A percentile compares a stretch with the other conserved stretches of the same genome.
Conservation (phyloP, 2,329 filamentous ascomycete species). For the Cadophora luteo-olivacea region DNA sequence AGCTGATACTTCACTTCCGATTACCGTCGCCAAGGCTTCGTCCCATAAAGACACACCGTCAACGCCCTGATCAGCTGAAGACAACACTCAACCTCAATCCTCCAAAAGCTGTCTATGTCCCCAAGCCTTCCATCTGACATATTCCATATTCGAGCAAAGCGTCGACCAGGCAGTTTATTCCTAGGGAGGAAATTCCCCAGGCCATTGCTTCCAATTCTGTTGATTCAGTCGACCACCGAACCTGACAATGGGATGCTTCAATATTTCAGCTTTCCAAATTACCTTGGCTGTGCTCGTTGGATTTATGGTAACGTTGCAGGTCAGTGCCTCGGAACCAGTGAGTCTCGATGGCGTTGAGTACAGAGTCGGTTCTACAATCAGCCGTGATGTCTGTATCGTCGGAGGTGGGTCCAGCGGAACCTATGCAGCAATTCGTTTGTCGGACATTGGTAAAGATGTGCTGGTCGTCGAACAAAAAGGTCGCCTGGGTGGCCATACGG, state of each 20-base stretch:
- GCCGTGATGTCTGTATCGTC: constrained; percentile 44
- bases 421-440: constrained; percentile 45
- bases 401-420: constrained; percentile 47
- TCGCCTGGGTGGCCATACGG: constrained; percentile 40
- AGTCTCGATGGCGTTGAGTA: constrained; percentile 1
- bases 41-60: neutral
- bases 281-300: constrained; percentile 6
- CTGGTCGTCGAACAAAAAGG: constrained; percentile 46
- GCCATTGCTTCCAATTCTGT: neutral
- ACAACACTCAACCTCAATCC: constrained; percentile 1
- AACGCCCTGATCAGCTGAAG: constrained; percentile 3
- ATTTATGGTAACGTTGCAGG: constrained; percentile 11
- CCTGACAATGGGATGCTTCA: neutral
- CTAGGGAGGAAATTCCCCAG: neutral
- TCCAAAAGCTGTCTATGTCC: neutral
- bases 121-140: constrained; percentile 4
- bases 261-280: neutral
- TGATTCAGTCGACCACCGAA: neutral
- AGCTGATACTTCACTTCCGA: neutral
- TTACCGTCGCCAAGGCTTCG: neutral
- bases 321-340: neutral
- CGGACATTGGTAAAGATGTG: constrained; percentile 43
- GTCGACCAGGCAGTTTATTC: neutral
- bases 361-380: constrained; percentile 1
- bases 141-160: neutral